Percentiles rank a stretch among this genome's conserved stretches.
phyloP scores from a whole-genome alignment of 164 flowering plant species.

The Chimonanthus salicifolius region DNA sequence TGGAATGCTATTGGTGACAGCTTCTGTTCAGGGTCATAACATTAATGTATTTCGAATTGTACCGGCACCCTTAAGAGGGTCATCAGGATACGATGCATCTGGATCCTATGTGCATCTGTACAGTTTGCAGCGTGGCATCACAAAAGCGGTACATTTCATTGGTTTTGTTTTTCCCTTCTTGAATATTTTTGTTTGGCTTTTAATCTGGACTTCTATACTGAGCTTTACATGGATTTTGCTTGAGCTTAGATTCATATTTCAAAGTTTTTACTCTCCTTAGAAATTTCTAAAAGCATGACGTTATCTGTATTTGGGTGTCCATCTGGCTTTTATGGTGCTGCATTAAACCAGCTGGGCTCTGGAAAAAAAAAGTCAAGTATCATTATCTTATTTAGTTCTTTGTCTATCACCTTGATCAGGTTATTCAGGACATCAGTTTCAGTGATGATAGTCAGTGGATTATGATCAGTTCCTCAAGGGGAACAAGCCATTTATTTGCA shows the following conservation, averaged over 20 bases:
- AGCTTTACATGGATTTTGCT: neutral
- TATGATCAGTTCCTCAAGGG: conserved; percentile 80
- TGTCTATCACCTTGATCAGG: conserved; percentile 29
- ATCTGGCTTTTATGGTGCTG: too few species aligned
- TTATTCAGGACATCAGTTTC: conserved; percentile 82
- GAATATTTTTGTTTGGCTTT: neutral
- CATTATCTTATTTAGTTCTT: neutral
- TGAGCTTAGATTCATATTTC: too few species aligned
- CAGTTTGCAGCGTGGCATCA: conserved; percentile 78
- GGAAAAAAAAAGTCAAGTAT: neutral
- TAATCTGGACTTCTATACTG: neutral
- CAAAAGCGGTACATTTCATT: conserved; percentile 59
- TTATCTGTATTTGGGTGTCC: too few species aligned
- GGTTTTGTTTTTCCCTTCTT: neutral
- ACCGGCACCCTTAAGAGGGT: conserved; percentile 37
- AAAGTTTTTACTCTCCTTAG: too few species aligned
- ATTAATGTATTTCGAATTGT: conserved; percentile 66
- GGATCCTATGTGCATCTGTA: conserved; percentile 58
- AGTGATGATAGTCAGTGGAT: conserved; percentile 77
- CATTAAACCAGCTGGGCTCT: neutral
- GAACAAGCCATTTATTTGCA: conserved; percentile 78
- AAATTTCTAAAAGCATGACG: too few species aligned
- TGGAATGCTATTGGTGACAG: conserved; percentile 72
- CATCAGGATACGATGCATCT: conserved; percentile 30
- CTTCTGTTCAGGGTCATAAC: conserved; percentile 82